Evolutionary conservation across 306 rosid genomes (phyloP), one percentile per base, ranked within the genome.

Genomic region (Rubus parviflorus): DNA sequence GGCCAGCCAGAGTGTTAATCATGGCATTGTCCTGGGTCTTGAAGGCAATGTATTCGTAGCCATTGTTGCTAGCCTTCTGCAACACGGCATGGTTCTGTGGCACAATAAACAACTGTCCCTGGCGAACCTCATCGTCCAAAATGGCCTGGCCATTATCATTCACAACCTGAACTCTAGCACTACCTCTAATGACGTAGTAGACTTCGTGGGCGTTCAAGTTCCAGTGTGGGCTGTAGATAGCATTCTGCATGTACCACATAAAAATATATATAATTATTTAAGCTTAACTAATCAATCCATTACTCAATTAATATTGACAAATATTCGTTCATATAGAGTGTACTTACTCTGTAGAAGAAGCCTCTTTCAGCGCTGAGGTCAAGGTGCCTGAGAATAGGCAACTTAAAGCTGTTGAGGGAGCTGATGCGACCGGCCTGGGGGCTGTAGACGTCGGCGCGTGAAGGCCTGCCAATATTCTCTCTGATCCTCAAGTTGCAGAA

Each of bases 21-120:
- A 9, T 17, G 8, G 96, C 89, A 2, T 6, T 46, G 9, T 85
- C 87, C 56, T 80, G 66, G 0, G 96, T 93, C 88, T 84, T 89
- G 83, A 93, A 93, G 7, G 90, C 6, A 7, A 89, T 75, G 71
- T 86, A 90, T 45, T 42, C 51, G 70, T 86, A 90, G 25, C 77
- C 82, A 25, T 89, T 83, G 11, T 75, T 61, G 22, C 61, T 20
- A 0, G 96, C 81, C 20, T 56, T 74, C 13, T 80, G 79, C 11
- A 88, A 85, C 4, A 87, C 45, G 0, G 76, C 96, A 63, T 70
- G 89, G 85, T 85, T 85, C 68, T 92, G 96, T 23, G 96, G 96
- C 10, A 90, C 79, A 0, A 76, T 70, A 19, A 90, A 66, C 4
- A 71, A 51, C 23, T 84, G 90, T 0, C 87, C 91, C 63, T 75